Evolutionary conservation across 345 rosid species (phyloP).

Genomic region (Acer negundo): DNA sequence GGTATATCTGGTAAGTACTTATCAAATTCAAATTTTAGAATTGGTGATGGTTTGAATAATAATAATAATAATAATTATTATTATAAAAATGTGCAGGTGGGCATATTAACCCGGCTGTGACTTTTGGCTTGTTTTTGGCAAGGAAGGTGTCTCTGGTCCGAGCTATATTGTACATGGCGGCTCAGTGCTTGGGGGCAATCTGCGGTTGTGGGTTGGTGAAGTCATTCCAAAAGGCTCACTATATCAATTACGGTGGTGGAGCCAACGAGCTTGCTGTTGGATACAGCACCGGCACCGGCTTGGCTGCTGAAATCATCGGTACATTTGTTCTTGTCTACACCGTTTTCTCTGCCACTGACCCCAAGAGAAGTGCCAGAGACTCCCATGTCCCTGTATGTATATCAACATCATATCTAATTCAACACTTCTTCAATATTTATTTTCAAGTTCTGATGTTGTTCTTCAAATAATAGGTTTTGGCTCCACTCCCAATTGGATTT

Average conservation of each 20-base stretch:
- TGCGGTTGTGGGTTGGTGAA: conserved; percentile 70
- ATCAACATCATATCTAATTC: background rate
- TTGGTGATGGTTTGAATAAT: too few species aligned
- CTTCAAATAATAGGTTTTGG: conserved; percentile 44
- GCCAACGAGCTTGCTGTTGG: conserved; percentile 52
- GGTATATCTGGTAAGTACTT: conserved; percentile 56
- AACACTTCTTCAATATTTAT: background rate
- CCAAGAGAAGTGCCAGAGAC: conserved; percentile 63
- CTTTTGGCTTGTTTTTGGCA: conserved; percentile 64
- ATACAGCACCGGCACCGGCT: conserved; percentile 63
- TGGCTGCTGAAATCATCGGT: conserved; percentile 67
- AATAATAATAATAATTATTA: too few species aligned
- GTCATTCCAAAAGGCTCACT: conserved; percentile 56
- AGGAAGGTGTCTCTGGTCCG: conserved; percentile 61
- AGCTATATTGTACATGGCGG: conserved; percentile 61
- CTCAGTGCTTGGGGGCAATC: conserved; percentile 69
- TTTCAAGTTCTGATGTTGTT: too few species aligned
- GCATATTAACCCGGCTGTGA: conserved; percentile 75
- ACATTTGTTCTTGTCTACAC: conserved; percentile 70
- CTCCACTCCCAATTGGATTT: conserved; percentile 68
- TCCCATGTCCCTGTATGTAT: conserved; percentile 64
- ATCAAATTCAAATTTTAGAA: too few species aligned
- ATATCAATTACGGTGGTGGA: conserved; percentile 57
- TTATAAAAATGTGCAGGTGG: conserved; percentile 44
- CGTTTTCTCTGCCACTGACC: conserved; percentile 68